Percentiles rank a stretch among this genome's conserved stretches.
Evolutionary conservation across 768 basidiomycete species (phyloP).

Genomic region (Pholiota conissans): DNA sequence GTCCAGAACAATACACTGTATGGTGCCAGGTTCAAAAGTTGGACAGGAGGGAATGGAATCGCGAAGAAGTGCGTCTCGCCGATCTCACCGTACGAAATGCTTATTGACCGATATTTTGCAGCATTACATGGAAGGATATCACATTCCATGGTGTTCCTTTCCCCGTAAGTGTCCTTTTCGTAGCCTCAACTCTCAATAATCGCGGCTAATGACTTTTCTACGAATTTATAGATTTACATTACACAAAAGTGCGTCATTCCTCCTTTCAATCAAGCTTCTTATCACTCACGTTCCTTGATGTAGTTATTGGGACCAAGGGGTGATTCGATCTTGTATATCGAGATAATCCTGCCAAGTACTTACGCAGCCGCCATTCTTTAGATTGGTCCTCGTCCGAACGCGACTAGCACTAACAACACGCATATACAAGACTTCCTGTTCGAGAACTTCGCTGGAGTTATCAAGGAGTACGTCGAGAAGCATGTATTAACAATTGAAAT

Average conservation of each 20-base stretch:
- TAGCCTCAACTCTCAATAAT: no score
- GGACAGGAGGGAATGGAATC: constrained; percentile 61
- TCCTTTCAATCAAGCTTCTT: no score
- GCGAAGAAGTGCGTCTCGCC: constrained; percentile 48
- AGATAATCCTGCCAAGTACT: not conserved
- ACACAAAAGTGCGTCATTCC: constrained; percentile 51
- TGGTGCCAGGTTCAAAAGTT: constrained; percentile 68
- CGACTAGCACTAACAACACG: constrained; percentile 48
- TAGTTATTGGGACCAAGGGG: constrained; percentile 66
- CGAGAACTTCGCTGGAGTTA: constrained; percentile 50
- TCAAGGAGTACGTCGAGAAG: constrained; percentile 42
- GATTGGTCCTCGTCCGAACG: constrained; percentile 44
- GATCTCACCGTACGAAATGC: no score
- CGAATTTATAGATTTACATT: constrained; percentile 65
- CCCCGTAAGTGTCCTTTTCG: constrained; percentile 41
- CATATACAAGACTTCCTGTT: constrained; percentile 57
- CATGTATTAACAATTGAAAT: not conserved
- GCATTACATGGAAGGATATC: constrained; percentile 62
- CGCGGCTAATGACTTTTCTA: no score
- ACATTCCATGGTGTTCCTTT: constrained; percentile 50
- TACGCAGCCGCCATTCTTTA: constrained; percentile 3
- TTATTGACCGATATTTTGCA: no score
- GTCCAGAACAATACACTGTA: constrained; percentile 50
- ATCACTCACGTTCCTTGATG: no score
- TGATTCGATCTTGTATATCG: constrained; percentile 19